A percentile compares a stretch with the other conserved stretches of the same genome.
Evolutionary conservation across 257 asterid genomes (phyloP).

Genomic region (Scutellaria minor): DNA sequence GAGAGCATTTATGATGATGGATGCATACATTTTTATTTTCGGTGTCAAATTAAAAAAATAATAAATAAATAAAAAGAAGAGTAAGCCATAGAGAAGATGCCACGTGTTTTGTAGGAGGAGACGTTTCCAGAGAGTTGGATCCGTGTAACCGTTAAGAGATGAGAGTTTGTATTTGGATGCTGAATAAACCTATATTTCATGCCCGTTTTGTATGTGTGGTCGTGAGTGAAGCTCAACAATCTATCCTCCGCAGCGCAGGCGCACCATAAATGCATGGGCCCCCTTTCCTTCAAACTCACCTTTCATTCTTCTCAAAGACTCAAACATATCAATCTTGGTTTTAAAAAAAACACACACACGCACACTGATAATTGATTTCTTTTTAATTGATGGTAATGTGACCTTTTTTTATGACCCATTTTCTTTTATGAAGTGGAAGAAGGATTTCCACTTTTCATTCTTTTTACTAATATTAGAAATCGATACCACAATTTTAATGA

Average conservation of each 20-base stretch:
- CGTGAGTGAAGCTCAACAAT: neutral
- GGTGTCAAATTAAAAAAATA: too few species aligned
- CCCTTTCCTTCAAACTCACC: conserved; percentile 20
- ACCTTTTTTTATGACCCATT: too few species aligned
- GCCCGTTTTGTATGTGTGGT: conserved; percentile 25
- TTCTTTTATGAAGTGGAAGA: too few species aligned
- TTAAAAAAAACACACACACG: too few species aligned
- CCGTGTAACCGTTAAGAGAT: conserved; percentile 20
- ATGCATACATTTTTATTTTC: too few species aligned
- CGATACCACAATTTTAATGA: too few species aligned
- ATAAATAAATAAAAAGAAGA: too few species aligned
- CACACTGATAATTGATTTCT: too few species aligned
- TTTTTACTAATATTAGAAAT: neutral
- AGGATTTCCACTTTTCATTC: too few species aligned
- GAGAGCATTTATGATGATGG: too few species aligned
- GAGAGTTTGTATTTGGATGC: conserved; percentile 3
- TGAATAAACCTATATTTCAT: conserved; percentile 16
- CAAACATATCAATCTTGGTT: neutral
- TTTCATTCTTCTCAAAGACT: neutral
- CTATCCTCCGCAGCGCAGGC: neutral
- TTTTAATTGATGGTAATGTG: too few species aligned
- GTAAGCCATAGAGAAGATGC: too few species aligned
- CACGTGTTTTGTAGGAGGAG: neutral
- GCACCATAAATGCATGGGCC: conserved; percentile 25
- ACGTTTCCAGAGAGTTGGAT: conserved; percentile 38